These are phyloP conservation scores for Pichia membranifaciens DNA, from an alignment of 805 yeast genomes.

Conservation along the genomic window DNA sequence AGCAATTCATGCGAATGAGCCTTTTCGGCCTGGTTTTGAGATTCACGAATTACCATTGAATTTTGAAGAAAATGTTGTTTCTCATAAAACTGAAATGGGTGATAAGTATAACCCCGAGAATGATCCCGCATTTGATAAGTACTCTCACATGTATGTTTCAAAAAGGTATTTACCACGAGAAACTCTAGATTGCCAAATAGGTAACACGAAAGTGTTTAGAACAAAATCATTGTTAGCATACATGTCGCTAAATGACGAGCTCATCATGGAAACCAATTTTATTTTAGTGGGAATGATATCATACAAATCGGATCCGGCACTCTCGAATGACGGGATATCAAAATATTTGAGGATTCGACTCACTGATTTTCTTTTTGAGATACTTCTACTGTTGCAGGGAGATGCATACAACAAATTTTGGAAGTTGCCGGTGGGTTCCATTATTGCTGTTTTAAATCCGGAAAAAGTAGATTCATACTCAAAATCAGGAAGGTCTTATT, in stretches of 20 bases:
- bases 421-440: slow-evolving; percentile 69
- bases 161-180: slow-evolving; percentile 42
- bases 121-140: slow-evolving; percentile 31
- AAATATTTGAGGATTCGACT: slow-evolving; percentile 58
- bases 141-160: slow-evolving; percentile 38
- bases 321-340: slow-evolving; percentile 35
- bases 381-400: slow-evolving; percentile 61
- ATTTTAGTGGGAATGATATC: slow-evolving; percentile 68
- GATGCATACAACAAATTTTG: slow-evolving; percentile 64
- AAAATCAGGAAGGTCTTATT: not conserved
- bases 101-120: slow-evolving; percentile 1
- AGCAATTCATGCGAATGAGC: not conserved
- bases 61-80: not conserved
- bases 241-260: slow-evolving; percentile 59
- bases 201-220: slow-evolving; percentile 49
- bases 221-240: slow-evolving; percentile 55
- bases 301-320: slow-evolving; percentile 47
- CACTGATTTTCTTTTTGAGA: slow-evolving; percentile 55
- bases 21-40: slow-evolving; percentile 1
- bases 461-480: slow-evolving; percentile 36
- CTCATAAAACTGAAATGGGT: not conserved
- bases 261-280: slow-evolving; percentile 65
- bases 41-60: not conserved
- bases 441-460: slow-evolving; percentile 75
- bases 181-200: slow-evolving; percentile 34